Evolutionary conservation across 305 asterid genomes (phyloP), one percentile per base, ranked within the genome.

Genomic region (Fraxinus xanthoxyloides): DNA sequence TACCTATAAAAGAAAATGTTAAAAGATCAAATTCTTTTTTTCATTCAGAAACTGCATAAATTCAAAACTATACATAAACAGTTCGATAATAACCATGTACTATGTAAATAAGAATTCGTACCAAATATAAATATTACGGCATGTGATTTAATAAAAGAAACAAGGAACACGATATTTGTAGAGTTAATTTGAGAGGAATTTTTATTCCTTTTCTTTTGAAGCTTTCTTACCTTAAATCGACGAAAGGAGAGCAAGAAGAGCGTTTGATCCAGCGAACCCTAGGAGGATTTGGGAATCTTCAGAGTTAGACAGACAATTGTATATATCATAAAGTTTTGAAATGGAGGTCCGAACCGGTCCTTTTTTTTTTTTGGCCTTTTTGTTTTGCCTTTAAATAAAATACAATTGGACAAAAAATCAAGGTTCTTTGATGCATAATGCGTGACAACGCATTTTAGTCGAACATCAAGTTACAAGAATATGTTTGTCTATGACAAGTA

Each of bases 221-320:
- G 31, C 51, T 51, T 12, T 38, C 83, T 23, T 76, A 81, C 90
- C 85, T 76, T 23, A 38, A 82, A 76, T 80, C 21, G 78, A 77
- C 40, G 87, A 43, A 78, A 54, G 77, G 75, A 63, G 84, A 67
- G 83, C 46, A 10, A 9, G 70, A 54, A 65, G 61, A 67, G 76
- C 35, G 72, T 12, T 70, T 5, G 23, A 51, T 40, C 26, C 12
- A 34, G 28, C 56, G 85, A 87, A 84, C 86, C 89, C 89, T 84
- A 82, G 76, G 34, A 17, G 38, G 34, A 43, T 48, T 73, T 73
- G 24, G 24, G 63, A 54, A 54, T n/a, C 24, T n/a, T 54, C 63
- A n/a, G 63, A 54, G 1, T n/a, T n/a, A 1, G 24, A n/a, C 24
- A 5, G 5, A 5, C 63, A 54, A n/a, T 48, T 48, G 24, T n/a